phyloP scores from a whole-genome alignment of 1,284 basidiomycete genomes.

The Xerocomus nothofagi region DNA sequence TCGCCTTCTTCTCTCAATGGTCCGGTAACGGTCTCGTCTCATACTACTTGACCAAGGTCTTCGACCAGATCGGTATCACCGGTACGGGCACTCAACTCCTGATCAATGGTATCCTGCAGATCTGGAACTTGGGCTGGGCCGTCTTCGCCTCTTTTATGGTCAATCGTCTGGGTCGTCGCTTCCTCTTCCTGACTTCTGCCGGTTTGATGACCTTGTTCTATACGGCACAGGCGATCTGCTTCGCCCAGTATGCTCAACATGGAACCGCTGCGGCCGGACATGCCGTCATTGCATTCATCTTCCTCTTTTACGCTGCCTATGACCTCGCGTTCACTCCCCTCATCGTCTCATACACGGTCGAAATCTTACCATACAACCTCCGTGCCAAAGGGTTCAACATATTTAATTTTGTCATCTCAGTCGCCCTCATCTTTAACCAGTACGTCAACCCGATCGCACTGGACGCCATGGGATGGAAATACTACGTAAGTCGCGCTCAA shows the following conservation, averaged over 20 bases:
- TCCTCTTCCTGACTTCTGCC: conserved; percentile 64
- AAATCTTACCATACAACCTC: conserved; percentile 69
- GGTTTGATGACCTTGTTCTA: conserved; percentile 73
- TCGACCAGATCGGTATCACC: conserved; percentile 72
- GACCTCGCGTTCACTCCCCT: conserved; percentile 75
- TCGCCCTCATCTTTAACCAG: conserved; percentile 76
- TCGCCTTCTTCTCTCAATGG: conserved; percentile 76
- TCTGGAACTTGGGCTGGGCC: conserved; percentile 73
- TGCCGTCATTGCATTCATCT: conserved; percentile 75
- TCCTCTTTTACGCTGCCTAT: conserved; percentile 70
- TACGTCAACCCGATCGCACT: conserved; percentile 79
- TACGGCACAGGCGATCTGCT: conserved; percentile 69
- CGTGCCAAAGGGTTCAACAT: conserved; percentile 80
- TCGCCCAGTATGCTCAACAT: conserved; percentile 56
- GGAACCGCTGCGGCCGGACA: conserved; percentile 50
- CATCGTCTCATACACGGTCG: conserved; percentile 72
- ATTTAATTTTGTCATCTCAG: conserved; percentile 65
- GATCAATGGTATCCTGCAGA: conserved; percentile 73
- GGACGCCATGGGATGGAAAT: conserved; percentile 60
- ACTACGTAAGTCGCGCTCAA: conserved; percentile 44
- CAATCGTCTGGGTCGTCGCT: conserved; percentile 59
- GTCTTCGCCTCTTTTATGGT: conserved; percentile 56
- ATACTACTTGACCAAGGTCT: conserved; percentile 73
- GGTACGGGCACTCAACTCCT: conserved; percentile 59
- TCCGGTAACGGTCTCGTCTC: conserved; percentile 75